Evolutionary conservation across 2,329 filamentous ascomycete genomes (phyloP).

Genomic region (Simplicillium aogashimaense): DNA sequence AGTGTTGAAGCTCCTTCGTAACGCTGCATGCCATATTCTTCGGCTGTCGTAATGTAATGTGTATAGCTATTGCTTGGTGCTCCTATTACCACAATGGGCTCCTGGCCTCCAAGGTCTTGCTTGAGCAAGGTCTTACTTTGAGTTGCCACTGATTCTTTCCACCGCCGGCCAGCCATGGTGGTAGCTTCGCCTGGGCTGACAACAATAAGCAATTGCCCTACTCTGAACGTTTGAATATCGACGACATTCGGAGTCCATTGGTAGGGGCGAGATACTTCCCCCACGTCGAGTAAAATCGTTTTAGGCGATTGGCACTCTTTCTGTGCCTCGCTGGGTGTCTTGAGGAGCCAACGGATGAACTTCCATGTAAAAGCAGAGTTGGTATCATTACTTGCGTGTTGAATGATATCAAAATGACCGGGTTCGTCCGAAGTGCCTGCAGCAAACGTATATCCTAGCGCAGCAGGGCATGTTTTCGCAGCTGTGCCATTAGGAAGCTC

Average conservation of each 20-base stretch:
- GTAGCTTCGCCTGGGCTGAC: conserved; percentile 82
- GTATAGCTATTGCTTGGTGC: conserved; percentile 84
- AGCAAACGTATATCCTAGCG: conserved; percentile 81
- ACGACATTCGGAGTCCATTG: conserved; percentile 83
- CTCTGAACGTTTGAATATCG: conserved; percentile 73
- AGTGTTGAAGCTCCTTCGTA: conserved; percentile 89
- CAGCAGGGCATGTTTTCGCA: conserved; percentile 71
- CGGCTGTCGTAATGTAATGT: conserved; percentile 64
- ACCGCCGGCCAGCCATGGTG: conserved; percentile 83
- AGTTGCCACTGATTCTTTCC: conserved; percentile 59
- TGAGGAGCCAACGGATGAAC: conserved; percentile 60
- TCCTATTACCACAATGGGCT: conserved; percentile 68
- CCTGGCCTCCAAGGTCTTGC: conserved; percentile 25
- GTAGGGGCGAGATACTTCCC: conserved; percentile 65
- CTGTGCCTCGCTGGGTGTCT: conserved; percentile 59
- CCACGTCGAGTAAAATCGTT: conserved; percentile 77
- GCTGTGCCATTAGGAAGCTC: conserved; percentile 59
- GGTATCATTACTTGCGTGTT: conserved; percentile 63
- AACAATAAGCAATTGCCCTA: conserved; percentile 76
- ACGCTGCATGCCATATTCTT: conserved; percentile 64
- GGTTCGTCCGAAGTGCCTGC: conserved; percentile 85
- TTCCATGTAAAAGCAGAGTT: conserved; percentile 69
- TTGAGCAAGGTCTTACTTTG: conserved; percentile 33
- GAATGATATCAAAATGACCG: conserved; percentile 81
- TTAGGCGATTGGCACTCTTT: conserved; percentile 70